Evolutionary conservation across 495 filamentous ascomycete genomes (phyloP).

Genomic region (Penicillium parvum): DNA sequence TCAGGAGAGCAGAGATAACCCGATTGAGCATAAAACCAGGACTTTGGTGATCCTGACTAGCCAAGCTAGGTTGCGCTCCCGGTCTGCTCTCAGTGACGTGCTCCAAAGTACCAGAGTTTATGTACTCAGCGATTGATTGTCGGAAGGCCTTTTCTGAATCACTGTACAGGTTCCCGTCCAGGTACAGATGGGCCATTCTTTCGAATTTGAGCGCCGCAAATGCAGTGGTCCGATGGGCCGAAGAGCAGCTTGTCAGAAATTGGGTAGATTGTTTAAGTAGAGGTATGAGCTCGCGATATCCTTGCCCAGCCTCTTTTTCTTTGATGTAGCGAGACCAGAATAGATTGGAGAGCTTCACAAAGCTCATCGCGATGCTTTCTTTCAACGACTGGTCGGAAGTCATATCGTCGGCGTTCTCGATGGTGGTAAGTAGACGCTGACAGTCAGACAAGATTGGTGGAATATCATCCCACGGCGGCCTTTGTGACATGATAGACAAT

Average conservation of each 20-base stretch:
- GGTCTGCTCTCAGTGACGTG: constrained; percentile 26
- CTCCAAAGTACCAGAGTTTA: constrained; percentile 41
- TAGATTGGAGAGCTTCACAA: constrained; percentile 66
- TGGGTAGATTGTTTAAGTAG: constrained; percentile 49
- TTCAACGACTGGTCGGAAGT: constrained; percentile 10
- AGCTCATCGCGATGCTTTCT: constrained; percentile 24
- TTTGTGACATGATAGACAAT: constrained; percentile 36
- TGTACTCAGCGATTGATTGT: constrained; percentile 43
- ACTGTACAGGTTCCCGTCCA: constrained; percentile 30
- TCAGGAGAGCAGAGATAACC: constrained; percentile 43
- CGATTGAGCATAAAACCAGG: constrained; percentile 43
- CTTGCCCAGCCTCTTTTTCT: constrained; percentile 39
- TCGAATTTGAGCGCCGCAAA: constrained; percentile 53
- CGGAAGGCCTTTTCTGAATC: constrained; percentile 40
- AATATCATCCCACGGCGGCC: constrained; percentile 38
- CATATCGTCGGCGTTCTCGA: constrained; percentile 31
- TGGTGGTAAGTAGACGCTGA: constrained; percentile 31
- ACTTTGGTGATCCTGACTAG: constrained; percentile 33
- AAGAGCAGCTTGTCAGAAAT: constrained; percentile 35
- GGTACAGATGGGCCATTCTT: constrained; percentile 44
- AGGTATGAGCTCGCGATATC: constrained; percentile 32
- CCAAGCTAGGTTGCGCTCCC: constrained; percentile 19
- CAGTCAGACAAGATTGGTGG: constrained; percentile 36
- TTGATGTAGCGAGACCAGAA: constrained; percentile 65
- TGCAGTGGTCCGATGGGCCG: constrained; percentile 40